Base-by-base conservation (phyloP, 768 basidiomycete genomes). In the Neoboletus brunneissimus region DNA sequence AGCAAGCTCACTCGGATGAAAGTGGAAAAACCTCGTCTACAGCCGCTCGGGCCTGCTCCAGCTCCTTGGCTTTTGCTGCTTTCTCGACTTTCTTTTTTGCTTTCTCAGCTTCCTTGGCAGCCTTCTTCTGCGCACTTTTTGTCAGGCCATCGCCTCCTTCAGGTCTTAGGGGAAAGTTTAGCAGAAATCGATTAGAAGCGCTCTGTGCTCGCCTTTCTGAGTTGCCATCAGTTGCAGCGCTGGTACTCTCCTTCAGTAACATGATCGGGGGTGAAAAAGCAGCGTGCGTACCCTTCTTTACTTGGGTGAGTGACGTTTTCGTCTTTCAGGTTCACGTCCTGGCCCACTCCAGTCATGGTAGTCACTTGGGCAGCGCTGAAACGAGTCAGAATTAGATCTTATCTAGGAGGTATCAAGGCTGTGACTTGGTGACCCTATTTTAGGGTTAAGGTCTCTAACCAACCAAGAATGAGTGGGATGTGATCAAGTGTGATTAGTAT, bases 71-170 rank as follows among this genome's bases (percentile, higher is more conserved):
- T 64, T 85, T 88, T 10, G 88, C 90, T 7, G 85, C 89, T 64
- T 87, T 88, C 71, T 94, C 94, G 42, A 89, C 90, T 8, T 87
- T 88, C 70, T 92, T 94, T 74, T 85, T 85, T 46, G 88, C 90
- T 63, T 98, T 98, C 75, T 94, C 91, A 13, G 86, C 88, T 46
- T 89, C 88, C 72, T 97, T 98, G 32, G 88, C 88, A 32, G 86
- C 84, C 75, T 93, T 94, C 79, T 98, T 98, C 56, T 93, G 71
- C 64, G 95, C 93, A 65, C 79, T 91, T 76, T 97, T 98, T 53
- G 87, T 85, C 8, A 86, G 91, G 13, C 81, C 88, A 40, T 77
- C 72, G 32, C 64, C 72, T 16, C 32, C 61, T 37, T 67, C 69
- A 13, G 45, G 34, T 53, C 69, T 72, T 57, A 8, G 32, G 50